These are phyloP conservation scores for Komagataella mondaviorum DNA, from an alignment of 805 yeast genomes.

Conservation along the genomic window DNA sequence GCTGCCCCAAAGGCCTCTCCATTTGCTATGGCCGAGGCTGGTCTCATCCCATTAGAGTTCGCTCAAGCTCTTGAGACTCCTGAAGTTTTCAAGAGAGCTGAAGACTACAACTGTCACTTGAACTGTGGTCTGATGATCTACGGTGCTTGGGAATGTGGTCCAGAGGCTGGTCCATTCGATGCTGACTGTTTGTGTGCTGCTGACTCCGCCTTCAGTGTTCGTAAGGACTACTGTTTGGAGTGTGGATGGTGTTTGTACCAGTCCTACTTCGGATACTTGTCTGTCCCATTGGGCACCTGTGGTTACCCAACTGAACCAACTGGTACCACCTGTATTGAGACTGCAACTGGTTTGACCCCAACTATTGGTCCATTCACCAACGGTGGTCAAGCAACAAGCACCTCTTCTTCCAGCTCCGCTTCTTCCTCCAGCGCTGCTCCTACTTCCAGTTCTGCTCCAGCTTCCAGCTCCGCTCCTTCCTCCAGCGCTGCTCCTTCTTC, in stretches of 20 bases:
- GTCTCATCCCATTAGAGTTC: conserved; percentile 12
- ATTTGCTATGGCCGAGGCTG: conserved; percentile 5
- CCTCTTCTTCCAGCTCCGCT: not conserved
- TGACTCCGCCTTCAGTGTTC: conserved; percentile 13
- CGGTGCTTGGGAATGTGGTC: conserved; percentile 15
- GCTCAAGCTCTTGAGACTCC: conserved; percentile 15
- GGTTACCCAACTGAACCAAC: conserved; percentile 21
- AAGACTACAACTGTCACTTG: conserved; percentile 17
- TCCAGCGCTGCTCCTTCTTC: not conserved
- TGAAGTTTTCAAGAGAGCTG: conserved; percentile 16
- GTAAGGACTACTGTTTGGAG: conserved; percentile 19
- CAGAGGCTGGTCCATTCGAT: conserved; percentile 17
- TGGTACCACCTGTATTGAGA: conserved; percentile 12
- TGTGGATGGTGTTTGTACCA: conserved; percentile 28
- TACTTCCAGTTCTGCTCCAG: not conserved
- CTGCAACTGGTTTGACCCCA: not conserved
- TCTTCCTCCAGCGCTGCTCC: not conserved
- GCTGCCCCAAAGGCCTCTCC: conserved; percentile 17
- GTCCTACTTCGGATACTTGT: conserved; percentile 19
- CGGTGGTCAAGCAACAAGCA: not conserved
- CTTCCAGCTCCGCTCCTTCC: not conserved
- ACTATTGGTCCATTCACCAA: not conserved
- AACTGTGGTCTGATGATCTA: conserved; percentile 19
- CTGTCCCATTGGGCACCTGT: conserved; percentile 18
- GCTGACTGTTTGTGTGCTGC: conserved; percentile 17